A percentile compares a stretch with the other conserved stretches of the same genome.
These are phyloP conservation scores for Sequoia sempervirens DNA, from an alignment of 75 land plant genomes.

Conservation along the genomic window DNA sequence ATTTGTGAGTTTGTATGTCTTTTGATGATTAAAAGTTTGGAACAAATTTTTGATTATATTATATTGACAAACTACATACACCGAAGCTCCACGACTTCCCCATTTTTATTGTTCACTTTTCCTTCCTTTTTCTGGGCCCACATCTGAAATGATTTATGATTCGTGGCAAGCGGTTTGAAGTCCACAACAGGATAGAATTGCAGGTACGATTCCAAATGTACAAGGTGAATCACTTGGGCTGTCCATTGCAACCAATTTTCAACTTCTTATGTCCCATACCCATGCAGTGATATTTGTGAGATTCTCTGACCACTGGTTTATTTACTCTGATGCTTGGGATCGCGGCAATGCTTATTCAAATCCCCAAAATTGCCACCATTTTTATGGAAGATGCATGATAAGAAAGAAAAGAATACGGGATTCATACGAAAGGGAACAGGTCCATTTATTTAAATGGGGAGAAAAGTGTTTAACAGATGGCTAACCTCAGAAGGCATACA, in stretches of 20 bases:
- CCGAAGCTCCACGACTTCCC: too few species aligned
- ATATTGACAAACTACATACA: too few species aligned
- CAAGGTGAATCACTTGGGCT: background rate
- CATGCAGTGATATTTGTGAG: background rate
- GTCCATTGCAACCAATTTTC: background rate
- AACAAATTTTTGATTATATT: too few species aligned
- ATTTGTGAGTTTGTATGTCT: too few species aligned
- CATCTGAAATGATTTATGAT: background rate
- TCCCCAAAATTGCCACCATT: background rate
- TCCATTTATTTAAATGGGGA: background rate
- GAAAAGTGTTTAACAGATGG: background rate
- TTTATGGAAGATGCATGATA: background rate
- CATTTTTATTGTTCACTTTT: background rate
- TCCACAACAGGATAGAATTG: background rate
- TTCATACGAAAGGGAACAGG: background rate
- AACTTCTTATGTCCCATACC: background rate
- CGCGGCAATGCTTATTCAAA: background rate
- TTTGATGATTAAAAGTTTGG: too few species aligned
- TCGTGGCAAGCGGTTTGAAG: background rate
- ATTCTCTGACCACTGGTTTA: background rate
- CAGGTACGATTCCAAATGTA: background rate
- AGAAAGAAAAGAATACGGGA: background rate
- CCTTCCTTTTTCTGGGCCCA: background rate
- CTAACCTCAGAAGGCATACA: background rate
- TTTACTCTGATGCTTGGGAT: background rate